A percentile compares a stretch with the other conserved stretches of the same genome.
These are phyloP conservation scores for Cyclotella cryptica DNA, from an alignment of 108 stramenopile genomes.

Conservation along the genomic window DNA sequence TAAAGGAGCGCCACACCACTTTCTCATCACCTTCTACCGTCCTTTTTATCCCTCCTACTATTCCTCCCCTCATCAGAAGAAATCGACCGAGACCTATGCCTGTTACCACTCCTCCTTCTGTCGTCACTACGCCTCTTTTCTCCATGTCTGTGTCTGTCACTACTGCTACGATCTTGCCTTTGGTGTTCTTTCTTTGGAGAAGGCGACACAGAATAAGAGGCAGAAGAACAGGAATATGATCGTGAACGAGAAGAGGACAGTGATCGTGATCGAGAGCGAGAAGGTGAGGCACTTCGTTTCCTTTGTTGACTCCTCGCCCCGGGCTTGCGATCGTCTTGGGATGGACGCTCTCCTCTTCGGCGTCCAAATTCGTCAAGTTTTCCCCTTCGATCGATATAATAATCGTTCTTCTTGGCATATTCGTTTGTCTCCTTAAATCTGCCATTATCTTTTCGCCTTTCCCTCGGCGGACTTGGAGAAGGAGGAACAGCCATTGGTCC, in stretches of 20 bases:
- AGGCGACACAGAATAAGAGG: constrained; percentile 2
- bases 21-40: constrained; percentile 1
- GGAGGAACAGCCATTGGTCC: constrained; percentile 3
- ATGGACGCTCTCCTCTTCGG: constrained; percentile 12
- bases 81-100: constrained; percentile 17
- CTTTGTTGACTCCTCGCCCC: background rate
- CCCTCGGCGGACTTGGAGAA: constrained; percentile 18
- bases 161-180: constrained; percentile 6
- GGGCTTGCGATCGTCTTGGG: constrained; percentile 2
- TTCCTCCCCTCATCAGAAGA: constrained; percentile 5
- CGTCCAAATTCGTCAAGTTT: constrained; percentile 46
- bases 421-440: background rate
- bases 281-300: background rate
- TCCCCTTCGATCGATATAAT: background rate
- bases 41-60: constrained; percentile 4
- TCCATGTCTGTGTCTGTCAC: background rate
- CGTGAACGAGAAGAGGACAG: background rate
- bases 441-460: background rate
- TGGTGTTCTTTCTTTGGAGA: constrained; percentile 3
- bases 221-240: constrained; percentile 10
- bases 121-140: constrained; percentile 1
- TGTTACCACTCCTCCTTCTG: constrained; percentile 6
- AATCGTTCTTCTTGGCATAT: background rate
- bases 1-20: too few relatives aligned
- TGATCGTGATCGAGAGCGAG: constrained; percentile 7